Conservation (phyloP, 108 stramenopile species). For the Nitzschia inconspicua region DNA sequence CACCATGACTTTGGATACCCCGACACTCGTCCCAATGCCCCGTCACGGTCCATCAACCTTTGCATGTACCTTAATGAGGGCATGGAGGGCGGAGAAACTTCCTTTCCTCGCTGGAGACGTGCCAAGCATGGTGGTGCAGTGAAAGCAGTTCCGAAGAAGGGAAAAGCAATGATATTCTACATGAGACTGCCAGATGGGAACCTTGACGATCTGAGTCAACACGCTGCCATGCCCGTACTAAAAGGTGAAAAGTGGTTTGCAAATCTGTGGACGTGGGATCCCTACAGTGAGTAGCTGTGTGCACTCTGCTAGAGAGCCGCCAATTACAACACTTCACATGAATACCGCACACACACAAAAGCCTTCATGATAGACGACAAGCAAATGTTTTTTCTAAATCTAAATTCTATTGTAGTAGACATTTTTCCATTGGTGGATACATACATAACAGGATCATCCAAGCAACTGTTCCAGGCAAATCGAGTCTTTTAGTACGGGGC, state of each 20-base stretch:
- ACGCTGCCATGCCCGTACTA: constrained; percentile 58
- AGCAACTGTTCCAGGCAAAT: constrained; percentile 46
- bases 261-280: constrained; percentile 56
- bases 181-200: constrained; percentile 69
- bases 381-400: background rate
- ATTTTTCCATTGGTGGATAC: background rate
- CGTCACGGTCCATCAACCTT: constrained; percentile 50
- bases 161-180: constrained; percentile 64
- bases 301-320: background rate
- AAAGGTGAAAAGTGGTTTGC: constrained; percentile 57
- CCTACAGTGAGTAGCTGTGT: constrained; percentile 8
- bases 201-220: constrained; percentile 66
- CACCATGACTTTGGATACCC: constrained; percentile 52
- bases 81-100: constrained; percentile 46
- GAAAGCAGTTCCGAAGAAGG: constrained; percentile 34
- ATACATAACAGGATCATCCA: background rate
- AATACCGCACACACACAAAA: background rate
- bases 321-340: background rate
- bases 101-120: constrained; percentile 45
- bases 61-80: constrained; percentile 62
- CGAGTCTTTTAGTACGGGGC: constrained; percentile 35
- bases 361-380: background rate
- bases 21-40: constrained; percentile 18
- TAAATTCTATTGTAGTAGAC: background rate
- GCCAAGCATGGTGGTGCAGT: constrained; percentile 31